Base-by-base conservation (phyloP, 495 filamentous ascomycete species). In the Xylaria sp. region DNA sequence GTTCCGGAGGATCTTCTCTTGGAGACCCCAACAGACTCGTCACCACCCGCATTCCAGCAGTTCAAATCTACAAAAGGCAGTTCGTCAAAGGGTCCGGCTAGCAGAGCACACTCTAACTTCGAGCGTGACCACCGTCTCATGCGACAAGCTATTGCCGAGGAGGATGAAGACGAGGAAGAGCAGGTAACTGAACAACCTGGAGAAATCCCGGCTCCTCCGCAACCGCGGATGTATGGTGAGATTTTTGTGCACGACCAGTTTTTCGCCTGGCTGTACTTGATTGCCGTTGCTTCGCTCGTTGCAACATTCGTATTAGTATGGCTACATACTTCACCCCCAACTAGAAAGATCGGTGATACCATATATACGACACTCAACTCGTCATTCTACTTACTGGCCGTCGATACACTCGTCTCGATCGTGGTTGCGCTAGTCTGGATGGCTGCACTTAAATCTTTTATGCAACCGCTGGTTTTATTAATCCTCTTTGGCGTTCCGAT, bases 371-470 rank as follows among this genome's bases (percentile, higher is more conserved):
- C 94, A 7, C 84, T 99, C 26, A 92, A 92, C 74, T 86, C 89
- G 31, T 98, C 96, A 0, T 96, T 96, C 75, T 90, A 97, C 76
- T 89, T 97, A 44, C 88, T 99, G 37, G 93, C 93, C 14, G 86
- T 95, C 58, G 95, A 98, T 77, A 98, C 97, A 0, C 76, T 98
- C 11, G 91, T 97, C n/a, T 91, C 96, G 1, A 82, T 97, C 57
- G 83, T 94, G 37, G 91, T 99, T 11, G 95, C 94, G 19, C 81
- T 98, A 21, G 75, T 98, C 33, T 98, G 97, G 97, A 88, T 99
- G 73, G 93, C 94, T 21, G 83, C 97, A 5, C 82, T 99, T 65
- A 88, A 93, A 67, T 93, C 92, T 17, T 97, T 94, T 77, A 92
- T 97, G 40, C 90, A 92, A 72, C 88, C 89, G 11, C 81, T 98